A percentile compares a stretch with the other conserved stretches of the same genome.
These are phyloP conservation scores for Diplocarpon mali DNA, from an alignment of 2,329 filamentous ascomycete species.

Conservation along the genomic window DNA sequence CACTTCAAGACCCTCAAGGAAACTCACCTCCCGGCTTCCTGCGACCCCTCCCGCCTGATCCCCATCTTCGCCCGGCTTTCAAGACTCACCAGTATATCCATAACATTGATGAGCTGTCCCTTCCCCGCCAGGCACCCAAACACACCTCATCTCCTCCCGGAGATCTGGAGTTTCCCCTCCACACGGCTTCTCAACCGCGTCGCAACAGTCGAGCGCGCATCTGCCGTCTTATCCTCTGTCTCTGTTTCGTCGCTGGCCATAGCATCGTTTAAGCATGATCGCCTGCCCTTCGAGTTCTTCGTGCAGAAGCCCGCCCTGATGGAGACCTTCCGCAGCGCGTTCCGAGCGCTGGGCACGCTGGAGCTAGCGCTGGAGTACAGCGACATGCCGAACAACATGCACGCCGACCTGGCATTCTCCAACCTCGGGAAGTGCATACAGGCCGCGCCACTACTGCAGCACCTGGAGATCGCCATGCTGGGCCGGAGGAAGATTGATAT, in stretches of 20 bases:
- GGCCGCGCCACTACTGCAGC: constrained; percentile 9
- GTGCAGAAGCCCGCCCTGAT: constrained; percentile 12
- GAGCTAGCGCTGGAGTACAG: constrained; percentile 19
- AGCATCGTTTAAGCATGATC: constrained; percentile 20
- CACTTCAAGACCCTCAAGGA: constrained; percentile 24
- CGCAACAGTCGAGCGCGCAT: constrained; percentile 18
- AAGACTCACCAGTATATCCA: constrained; percentile 16
- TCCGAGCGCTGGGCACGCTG: too few relatives aligned
- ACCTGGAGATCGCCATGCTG: constrained; percentile 13
- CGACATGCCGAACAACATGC: constrained; percentile 13
- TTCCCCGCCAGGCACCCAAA: constrained; percentile 9
- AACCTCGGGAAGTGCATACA: constrained; percentile 14
- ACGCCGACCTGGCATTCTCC: constrained; percentile 10
- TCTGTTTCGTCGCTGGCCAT: neutral
- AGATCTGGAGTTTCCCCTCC: constrained; percentile 22
- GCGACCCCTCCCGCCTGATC: constrained; percentile 11
- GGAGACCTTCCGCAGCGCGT: too few relatives aligned
- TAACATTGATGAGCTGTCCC: constrained; percentile 17
- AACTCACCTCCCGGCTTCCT: constrained; percentile 15
- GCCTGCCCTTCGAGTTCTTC: constrained; percentile 25
- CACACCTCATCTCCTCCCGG: constrained; percentile 11
- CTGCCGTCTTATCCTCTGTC: constrained; percentile 13
- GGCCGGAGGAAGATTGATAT: constrained; percentile 16
- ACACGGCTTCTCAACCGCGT: constrained; percentile 16
- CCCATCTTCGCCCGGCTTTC: constrained; percentile 13